These are phyloP conservation scores for Umbelopsis isabellina DNA, from an alignment of 192 early-diverging fungal species.

Conservation along the genomic window DNA sequence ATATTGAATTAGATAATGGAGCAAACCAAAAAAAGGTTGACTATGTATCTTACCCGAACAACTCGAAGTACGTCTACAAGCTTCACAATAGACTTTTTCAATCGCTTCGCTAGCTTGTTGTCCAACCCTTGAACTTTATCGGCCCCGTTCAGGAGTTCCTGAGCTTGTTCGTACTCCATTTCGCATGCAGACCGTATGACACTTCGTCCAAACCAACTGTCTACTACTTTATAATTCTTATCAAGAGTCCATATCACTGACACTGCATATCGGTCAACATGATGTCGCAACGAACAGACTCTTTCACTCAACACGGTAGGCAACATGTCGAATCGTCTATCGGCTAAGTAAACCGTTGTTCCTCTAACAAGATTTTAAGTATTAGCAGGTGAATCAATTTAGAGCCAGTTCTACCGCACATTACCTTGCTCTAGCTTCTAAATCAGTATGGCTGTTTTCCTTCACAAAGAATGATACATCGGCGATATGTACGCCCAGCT, in stretches of 20 bases:
- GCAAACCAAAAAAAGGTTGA: not conserved
- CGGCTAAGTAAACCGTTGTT: constrained; percentile 79
- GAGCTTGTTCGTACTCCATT: constrained; percentile 80
- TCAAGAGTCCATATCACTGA: constrained; percentile 75
- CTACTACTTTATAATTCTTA: constrained; percentile 46
- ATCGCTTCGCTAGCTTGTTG: constrained; percentile 19
- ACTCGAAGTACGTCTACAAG: constrained; percentile 57
- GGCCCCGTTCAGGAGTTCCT: constrained; percentile 65
- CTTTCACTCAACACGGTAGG: constrained; percentile 73
- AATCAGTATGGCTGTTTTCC: constrained; percentile 63
- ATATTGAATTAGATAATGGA: not conserved
- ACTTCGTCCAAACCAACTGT: constrained; percentile 75
- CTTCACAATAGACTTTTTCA: constrained; percentile 41
- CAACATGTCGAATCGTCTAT: constrained; percentile 83
- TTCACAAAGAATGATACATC: constrained; percentile 74
- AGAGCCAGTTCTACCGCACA: not conserved
- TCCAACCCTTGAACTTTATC: constrained; percentile 49
- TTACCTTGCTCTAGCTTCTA: constrained; percentile 65
- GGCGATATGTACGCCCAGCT: constrained; percentile 81
- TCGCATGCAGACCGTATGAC: constrained; percentile 75
- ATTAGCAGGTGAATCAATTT: no score
- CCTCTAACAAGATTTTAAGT: constrained; percentile 43
- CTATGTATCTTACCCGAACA: constrained; percentile 45
- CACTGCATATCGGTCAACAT: constrained; percentile 71
- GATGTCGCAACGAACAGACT: constrained; percentile 70